phyloP scores from a whole-genome alignment of 345 rosid species.

The Combretum micranthum region DNA sequence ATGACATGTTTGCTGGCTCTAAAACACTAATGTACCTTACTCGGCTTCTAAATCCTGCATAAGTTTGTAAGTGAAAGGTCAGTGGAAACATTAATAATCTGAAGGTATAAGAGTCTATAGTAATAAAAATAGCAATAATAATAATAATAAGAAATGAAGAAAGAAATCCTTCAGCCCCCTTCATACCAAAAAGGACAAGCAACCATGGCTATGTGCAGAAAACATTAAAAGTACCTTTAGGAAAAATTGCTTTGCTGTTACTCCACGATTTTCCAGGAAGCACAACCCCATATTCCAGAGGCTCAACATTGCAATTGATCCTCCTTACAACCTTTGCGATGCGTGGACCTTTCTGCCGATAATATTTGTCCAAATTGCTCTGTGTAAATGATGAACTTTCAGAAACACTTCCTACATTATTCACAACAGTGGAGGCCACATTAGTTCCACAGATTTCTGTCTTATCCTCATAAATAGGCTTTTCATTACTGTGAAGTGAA shows the following conservation, averaged over 20 bases:
- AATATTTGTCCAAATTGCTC: conserved; percentile 59
- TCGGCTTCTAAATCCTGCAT: conserved; percentile 92
- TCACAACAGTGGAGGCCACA: conserved; percentile 28
- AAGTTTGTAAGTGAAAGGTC: too few relatives aligned
- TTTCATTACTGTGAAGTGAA: conserved; percentile 23
- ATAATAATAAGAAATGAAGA: too few relatives aligned
- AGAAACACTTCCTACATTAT: conserved; percentile 27
- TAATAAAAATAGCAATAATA: background rate
- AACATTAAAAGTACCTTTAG: conserved; percentile 52
- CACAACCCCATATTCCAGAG: conserved; percentile 67
- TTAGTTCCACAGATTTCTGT: conserved; percentile 37
- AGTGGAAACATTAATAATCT: too few relatives aligned
- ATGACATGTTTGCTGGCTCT: conserved; percentile 72
- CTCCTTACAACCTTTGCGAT: conserved; percentile 97
- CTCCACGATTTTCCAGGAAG: conserved; percentile 85
- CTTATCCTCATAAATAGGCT: conserved; percentile 29
- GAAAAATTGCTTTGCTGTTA: conserved; percentile 74
- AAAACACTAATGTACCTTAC: conserved; percentile 70
- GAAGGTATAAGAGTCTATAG: conserved; percentile 8
- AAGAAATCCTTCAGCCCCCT: too few relatives aligned
- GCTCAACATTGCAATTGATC: conserved; percentile 90
- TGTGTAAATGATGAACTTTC: conserved; percentile 54
- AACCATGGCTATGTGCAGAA: too few relatives aligned
- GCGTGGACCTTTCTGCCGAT: conserved; percentile 96
- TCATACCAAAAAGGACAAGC: too few relatives aligned